phyloP scores from a whole-genome alignment of 164 flowering plant genomes.

The Magnolia officinalis region DNA sequence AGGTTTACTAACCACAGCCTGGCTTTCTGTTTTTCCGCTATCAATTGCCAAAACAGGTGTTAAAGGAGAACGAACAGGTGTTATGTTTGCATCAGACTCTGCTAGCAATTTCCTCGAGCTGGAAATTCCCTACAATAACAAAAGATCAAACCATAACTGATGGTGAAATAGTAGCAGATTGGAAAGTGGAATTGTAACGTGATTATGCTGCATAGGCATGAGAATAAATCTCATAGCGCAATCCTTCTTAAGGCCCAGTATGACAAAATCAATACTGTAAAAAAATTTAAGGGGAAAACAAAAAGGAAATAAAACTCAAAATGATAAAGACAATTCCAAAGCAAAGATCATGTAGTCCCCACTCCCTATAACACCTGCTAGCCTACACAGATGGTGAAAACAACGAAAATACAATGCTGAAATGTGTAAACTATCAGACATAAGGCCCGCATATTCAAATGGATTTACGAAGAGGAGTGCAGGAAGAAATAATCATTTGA shows the following conservation, averaged over 20 bases:
- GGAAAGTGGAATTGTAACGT: background rate
- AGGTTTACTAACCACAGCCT: conserved; percentile 51
- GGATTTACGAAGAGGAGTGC: background rate
- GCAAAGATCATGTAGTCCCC: background rate
- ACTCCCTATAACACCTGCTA: background rate
- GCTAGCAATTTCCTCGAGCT: conserved; percentile 60
- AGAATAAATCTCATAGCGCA: no score
- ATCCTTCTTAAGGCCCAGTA: no score
- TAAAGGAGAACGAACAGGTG: conserved; percentile 66
- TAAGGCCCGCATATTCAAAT: background rate
- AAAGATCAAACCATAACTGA: background rate
- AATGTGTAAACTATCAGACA: background rate
- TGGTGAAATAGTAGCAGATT: background rate
- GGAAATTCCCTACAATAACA: conserved; percentile 59
- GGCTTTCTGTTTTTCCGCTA: conserved; percentile 45
- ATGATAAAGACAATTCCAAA: background rate
- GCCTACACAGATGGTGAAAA: background rate
- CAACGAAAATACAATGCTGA: background rate
- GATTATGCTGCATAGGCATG: background rate
- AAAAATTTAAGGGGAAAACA: background rate
- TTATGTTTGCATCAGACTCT: conserved; percentile 32
- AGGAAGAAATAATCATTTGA: background rate
- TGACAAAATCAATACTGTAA: background rate
- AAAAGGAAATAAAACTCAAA: background rate
- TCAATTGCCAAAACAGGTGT: conserved; percentile 38